Base-by-base conservation (phyloP, 108 stramenopile species). In the Nitzschia palea region DNA sequence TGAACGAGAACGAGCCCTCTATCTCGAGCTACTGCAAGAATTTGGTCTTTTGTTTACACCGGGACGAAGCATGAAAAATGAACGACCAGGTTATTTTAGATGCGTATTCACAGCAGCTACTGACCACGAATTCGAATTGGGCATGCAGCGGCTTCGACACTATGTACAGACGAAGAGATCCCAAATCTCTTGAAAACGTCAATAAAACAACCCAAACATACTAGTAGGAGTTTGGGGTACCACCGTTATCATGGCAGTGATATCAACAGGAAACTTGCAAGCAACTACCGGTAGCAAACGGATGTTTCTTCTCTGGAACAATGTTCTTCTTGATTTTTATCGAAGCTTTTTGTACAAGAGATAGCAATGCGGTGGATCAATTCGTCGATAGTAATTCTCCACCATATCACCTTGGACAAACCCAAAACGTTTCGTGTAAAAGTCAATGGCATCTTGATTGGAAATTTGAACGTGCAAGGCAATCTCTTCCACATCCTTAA, bases 341-440 rank as follows among this genome's bases (percentile, higher is more conserved):
- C 61, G 31, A 43, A 94, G 71, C 48, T 86, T 92, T 74, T 94
- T 97, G 62, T 70, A 86, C 67, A 99, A 80, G 23, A 97, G 64
- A 66, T 90, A 96, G 78, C 97, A 98, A 83, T 97, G 80, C 0
- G 97, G 95, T 2, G 97, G 97, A 74, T 99, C 97, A 63, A 99
- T 96, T 35, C 97, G 77, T 67, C 94, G 90, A 66, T 99, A 99
- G 66, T 99, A 99, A 61, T 97, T 95, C 58, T 94, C 85, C 28
- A 99, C 95, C 56, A 88, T 80, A 50, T 85, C 95, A 32, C 82
- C 90, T 68, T 92, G 83, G 63, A 80, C 86, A 75, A 99, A 99
- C 14, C 89, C 94, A 81, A 95, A 93, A 34, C 73, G 65, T 18
- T 83, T 74, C 37, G 74, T 74, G 67, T 99, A 99, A 80, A 99